Conservation (phyloP, 148 eudicot species). For the Polygonum maritimum region DNA sequence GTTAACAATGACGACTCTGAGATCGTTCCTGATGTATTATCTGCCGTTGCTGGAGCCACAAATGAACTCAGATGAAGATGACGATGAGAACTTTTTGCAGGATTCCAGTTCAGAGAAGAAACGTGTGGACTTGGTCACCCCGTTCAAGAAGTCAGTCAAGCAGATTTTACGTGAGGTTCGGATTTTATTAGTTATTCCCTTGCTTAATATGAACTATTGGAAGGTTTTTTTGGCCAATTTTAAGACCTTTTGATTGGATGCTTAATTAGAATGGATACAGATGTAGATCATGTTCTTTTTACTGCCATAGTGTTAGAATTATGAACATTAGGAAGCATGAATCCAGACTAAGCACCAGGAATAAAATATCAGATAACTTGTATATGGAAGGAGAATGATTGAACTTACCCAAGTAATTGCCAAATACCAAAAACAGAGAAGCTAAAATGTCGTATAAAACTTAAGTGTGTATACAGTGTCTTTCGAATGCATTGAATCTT, state of each 20-base stretch:
- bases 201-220: background rate
- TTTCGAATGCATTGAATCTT: background rate
- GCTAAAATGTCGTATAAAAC: background rate
- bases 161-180: conserved; percentile 81
- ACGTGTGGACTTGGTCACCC: conserved; percentile 60
- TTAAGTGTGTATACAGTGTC: background rate
- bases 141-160: conserved; percentile 70
- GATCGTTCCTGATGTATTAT: conserved; percentile 73
- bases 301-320: background rate
- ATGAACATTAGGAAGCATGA: background rate
- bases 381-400: background rate
- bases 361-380: background rate
- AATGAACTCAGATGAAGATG: conserved; percentile 44
- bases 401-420: background rate
- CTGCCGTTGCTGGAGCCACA: conserved; percentile 80
- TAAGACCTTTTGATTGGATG: background rate
- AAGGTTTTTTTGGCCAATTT: background rate
- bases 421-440: background rate
- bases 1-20: conserved; percentile 55
- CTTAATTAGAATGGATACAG: background rate
- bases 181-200: background rate
- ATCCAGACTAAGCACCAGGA: background rate
- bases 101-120: conserved; percentile 27
- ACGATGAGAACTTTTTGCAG: conserved; percentile 66
- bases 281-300: background rate